Base-by-base conservation (phyloP, 495 filamentous ascomycete genomes). In the Gamarada debralockiae region DNA sequence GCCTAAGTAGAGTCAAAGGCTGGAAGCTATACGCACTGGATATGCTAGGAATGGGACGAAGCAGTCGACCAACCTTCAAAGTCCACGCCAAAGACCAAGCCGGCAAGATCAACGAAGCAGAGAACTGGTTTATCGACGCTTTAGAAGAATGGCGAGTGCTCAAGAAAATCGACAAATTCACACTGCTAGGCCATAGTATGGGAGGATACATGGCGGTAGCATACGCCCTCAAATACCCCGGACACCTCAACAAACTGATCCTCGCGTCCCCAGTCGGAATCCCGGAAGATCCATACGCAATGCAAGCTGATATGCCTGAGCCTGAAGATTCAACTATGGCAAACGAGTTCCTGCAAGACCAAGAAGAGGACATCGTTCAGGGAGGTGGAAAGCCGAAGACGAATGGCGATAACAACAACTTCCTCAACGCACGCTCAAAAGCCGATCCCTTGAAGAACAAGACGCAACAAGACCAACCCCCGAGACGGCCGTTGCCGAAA, bases 181-280 rank as follows among this genome's bases (percentile, higher is more conserved):
- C 93, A 0, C 73, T 98, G 17, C 76, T 97, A 12, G 93, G 92
- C 37, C 93, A 98, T 70, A 93, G 87, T 45, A 71, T 98, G 23
- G 93, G 93, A 41, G 93, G 93, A 20, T 98, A 98, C 64, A 83
- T 98, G 67, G 87, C 90, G 2, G 87, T 95, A 0, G 89, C 90
- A 12, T 98, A 98, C 66, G 89, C 93, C 0, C 79, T 98, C 47
- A 97, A 97, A 66, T 98, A 97, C 63, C 92, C 92, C 3, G 90
- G 91, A 14, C 87, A 83, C 43, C 70, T 97, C 25, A 95, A 98
- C 66, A 97, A 97, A 70, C 82, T 98, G 44, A 93, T 98, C 54
- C 77, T 98, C 24, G 93, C 89, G 1, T 95, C 89, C 3, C 93
- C 93, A 0, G 95, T 95, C 37, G 93, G 93, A 17, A 86, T 98